Conservation (phyloP, 2,329 filamentous ascomycete species). For the Mycocentrospora acerina region DNA sequence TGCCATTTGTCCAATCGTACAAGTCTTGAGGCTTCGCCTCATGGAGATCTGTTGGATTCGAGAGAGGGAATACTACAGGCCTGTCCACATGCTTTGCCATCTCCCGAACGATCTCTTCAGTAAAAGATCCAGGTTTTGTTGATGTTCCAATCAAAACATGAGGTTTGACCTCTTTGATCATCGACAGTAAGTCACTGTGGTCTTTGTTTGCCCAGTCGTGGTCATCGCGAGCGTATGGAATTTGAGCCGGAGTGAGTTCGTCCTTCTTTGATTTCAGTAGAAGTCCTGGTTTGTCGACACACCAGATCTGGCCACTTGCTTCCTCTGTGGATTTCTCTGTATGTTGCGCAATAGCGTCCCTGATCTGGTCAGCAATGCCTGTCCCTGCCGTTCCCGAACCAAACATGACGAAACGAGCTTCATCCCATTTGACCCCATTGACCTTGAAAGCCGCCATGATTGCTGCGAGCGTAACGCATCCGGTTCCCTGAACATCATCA, state of each 20-base stretch:
- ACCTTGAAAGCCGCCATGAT: constrained; percentile 76
- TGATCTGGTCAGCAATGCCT: constrained; percentile 82
- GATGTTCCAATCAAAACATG: constrained; percentile 84
- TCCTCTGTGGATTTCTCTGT: constrained; percentile 68
- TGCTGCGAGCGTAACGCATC: constrained; percentile 81
- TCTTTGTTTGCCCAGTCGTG: constrained; percentile 63
- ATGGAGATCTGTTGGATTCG: constrained; percentile 81
- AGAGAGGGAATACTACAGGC: constrained; percentile 86
- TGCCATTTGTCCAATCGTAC: constrained; percentile 74
- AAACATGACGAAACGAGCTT: constrained; percentile 73
- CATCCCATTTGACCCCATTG: constrained; percentile 63
- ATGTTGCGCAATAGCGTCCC: constrained; percentile 74
- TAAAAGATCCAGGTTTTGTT: constrained; percentile 75
- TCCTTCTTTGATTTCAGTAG: constrained; percentile 65
- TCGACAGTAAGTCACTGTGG: constrained; percentile 61
- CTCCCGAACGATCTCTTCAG: constrained; percentile 68
- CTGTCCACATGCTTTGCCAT: constrained; percentile 73
- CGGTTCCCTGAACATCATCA: constrained; percentile 87
- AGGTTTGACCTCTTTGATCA: constrained; percentile 71
- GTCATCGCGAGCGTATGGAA: constrained; percentile 64
- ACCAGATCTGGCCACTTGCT: constrained; percentile 80
- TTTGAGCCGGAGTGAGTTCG: constrained; percentile 66
- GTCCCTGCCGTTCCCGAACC: constrained; percentile 80
- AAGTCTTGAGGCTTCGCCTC: constrained; percentile 79
- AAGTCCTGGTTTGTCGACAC: constrained; percentile 79